These are phyloP conservation scores for Striga hermonthica DNA, from an alignment of 305 asterid species.

Conservation along the genomic window DNA sequence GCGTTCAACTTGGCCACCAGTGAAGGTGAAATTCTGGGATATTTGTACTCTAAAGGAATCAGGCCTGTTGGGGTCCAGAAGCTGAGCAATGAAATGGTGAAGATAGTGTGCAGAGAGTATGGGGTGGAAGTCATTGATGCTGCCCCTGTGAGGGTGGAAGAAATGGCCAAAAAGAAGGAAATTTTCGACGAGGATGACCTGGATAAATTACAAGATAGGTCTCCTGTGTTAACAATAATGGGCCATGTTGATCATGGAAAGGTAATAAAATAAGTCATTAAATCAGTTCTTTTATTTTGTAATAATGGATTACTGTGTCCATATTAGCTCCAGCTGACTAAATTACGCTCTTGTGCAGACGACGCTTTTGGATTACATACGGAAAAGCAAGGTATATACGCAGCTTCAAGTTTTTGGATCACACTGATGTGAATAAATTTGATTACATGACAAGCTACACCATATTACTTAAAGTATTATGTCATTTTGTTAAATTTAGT, in stretches of 20 bases:
- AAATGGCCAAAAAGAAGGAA: conserved; percentile 92
- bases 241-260: conserved; percentile 99
- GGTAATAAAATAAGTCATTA: conserved; percentile 43
- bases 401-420: conserved; percentile 12
- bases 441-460: not conserved
- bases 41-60: conserved; percentile 76
- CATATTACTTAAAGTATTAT: too few relatives aligned
- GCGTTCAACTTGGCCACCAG: conserved; percentile 76
- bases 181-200: conserved; percentile 82
- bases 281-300: conserved; percentile 25
- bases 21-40: conserved; percentile 90
- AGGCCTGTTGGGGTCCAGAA: conserved; percentile 94
- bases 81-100: conserved; percentile 91
- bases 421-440: not conserved
- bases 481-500: conserved; percentile 14
- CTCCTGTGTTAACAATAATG: conserved; percentile 96
- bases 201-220: conserved; percentile 79
- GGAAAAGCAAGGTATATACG: conserved; percentile 81
- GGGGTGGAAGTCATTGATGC: conserved; percentile 93
- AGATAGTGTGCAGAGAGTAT: conserved; percentile 89
- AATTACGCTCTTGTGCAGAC: conserved; percentile 62
- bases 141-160: conserved; percentile 62
- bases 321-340: conserved; percentile 38
- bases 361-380: conserved; percentile 90
- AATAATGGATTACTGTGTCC: conserved; percentile 21